Percentiles rank a stretch among this genome's conserved stretches.
phyloP scores from a whole-genome alignment of 176 grass and related monocot genomes.

The Miscanthus lutarioriparius region DNA sequence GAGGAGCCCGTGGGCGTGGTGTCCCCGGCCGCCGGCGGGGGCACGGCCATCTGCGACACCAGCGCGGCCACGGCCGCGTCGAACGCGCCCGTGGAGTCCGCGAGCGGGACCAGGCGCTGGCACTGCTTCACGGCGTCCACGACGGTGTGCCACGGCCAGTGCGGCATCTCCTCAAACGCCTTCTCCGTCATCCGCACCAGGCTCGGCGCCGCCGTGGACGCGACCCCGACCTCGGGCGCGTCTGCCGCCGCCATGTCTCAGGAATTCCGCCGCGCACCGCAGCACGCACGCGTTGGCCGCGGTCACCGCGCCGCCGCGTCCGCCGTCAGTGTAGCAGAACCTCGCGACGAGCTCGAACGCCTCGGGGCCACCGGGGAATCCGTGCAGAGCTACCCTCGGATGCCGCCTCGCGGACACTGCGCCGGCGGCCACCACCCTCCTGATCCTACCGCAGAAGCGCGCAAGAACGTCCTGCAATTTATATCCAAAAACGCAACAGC shows the following conservation, averaged over 20 bases:
- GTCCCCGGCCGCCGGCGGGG: slow-evolving; percentile 36
- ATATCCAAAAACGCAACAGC: background rate
- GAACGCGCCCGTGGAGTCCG: slow-evolving; percentile 49
- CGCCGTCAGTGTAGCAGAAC: slow-evolving; percentile 61
- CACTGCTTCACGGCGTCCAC: slow-evolving; percentile 73
- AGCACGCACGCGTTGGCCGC: slow-evolving; percentile 59
- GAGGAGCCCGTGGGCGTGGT: slow-evolving; percentile 72
- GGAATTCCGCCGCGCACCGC: slow-evolving; percentile 65
- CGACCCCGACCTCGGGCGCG: background rate
- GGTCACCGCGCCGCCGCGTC: slow-evolving; percentile 39
- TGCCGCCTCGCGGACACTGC: slow-evolving; percentile 28
- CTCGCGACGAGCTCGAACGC: slow-evolving; percentile 80
- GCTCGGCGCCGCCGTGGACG: slow-evolving; percentile 37
- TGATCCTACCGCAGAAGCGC: slow-evolving; percentile 54
- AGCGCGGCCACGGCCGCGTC: slow-evolving; percentile 52
- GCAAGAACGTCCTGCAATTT: slow-evolving; percentile 80
- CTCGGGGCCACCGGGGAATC: slow-evolving; percentile 76
- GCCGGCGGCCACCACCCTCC: slow-evolving; percentile 30
- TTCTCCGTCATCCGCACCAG: slow-evolving; percentile 55
- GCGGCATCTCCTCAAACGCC: slow-evolving; percentile 62
- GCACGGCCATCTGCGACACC: slow-evolving; percentile 53
- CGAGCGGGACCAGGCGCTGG: slow-evolving; percentile 51
- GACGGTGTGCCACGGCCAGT: slow-evolving; percentile 76
- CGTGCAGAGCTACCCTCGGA: slow-evolving; percentile 51
- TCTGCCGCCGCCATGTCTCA: slow-evolving; percentile 57